Percentiles rank a stretch among this genome's conserved stretches.
phyloP scores from a whole-genome alignment of 768 basidiomycete genomes.

The Amanita rimosa region DNA sequence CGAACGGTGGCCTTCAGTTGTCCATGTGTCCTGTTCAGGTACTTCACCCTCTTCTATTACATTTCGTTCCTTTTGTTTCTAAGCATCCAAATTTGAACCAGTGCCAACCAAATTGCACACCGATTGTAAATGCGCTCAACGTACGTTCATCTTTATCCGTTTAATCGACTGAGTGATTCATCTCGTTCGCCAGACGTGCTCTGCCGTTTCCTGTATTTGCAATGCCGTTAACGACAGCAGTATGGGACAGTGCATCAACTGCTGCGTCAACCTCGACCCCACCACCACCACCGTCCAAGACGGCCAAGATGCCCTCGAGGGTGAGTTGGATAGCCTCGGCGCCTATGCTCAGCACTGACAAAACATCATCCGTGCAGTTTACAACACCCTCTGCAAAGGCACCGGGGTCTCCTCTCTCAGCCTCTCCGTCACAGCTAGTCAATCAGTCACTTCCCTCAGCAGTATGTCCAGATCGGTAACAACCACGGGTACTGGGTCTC shows the following conservation, averaged over 20 bases:
- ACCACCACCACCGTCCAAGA: neutral
- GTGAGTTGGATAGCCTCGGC: neutral
- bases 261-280: neutral
- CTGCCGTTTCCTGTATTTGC: constrained; percentile 1
- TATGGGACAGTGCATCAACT: neutral
- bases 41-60: neutral
- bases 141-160: neutral
- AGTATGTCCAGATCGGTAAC: too few relatives aligned
- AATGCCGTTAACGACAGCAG: neutral
- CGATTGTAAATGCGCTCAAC: neutral
- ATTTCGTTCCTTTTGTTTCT: neutral
- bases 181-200: neutral
- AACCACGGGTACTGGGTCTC: too few relatives aligned
- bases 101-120: neutral
- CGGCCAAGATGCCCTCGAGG: neutral
- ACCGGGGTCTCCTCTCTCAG: neutral
- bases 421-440: neutral
- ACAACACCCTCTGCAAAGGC: neutral
- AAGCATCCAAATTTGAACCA: neutral
- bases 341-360: neutral
- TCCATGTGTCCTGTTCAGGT: constrained; percentile 1
- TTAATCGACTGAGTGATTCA: neutral
- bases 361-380: neutral
- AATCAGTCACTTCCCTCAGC: neutral
- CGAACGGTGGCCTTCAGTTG: neutral